Conservation (phyloP, 1,139 yeast genomes). For the Kurtzmaniella quercitrusa region DNA sequence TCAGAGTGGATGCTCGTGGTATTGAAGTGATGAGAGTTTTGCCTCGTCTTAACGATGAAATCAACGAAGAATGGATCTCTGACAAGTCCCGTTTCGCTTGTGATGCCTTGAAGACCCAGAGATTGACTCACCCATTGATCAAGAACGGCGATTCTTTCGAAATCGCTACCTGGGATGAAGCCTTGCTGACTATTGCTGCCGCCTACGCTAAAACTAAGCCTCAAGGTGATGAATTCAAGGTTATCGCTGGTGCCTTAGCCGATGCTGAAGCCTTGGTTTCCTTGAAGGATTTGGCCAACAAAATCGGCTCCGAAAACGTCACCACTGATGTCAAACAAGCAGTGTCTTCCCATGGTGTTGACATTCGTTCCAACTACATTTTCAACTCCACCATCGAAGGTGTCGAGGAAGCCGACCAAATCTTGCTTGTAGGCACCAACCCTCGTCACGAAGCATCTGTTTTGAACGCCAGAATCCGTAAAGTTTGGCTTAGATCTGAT, state of each 20-base stretch:
- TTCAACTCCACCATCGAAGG: conserved; percentile 81
- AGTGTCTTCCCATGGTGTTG: conserved; percentile 68
- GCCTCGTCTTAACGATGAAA: conserved; percentile 82
- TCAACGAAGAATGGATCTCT: conserved; percentile 90
- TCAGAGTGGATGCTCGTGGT: conserved; percentile 85
- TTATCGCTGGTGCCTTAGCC: conserved; percentile 74
- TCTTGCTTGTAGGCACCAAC: conserved; percentile 76
- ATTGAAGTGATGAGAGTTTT: conserved; percentile 84
- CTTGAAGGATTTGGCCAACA: conserved; percentile 73
- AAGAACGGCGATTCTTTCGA: conserved; percentile 69
- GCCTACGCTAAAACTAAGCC: conserved; percentile 60
- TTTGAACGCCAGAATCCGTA: conserved; percentile 79
- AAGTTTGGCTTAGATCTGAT: conserved; percentile 70
- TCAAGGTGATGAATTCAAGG: conserved; percentile 70
- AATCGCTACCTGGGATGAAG: conserved; percentile 86
- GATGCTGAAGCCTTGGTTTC: conserved; percentile 85
- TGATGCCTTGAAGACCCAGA: conserved; percentile 83
- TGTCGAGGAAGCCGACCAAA: conserved; percentile 77
- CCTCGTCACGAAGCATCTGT: conserved; percentile 93
- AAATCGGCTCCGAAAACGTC: conserved; percentile 76
- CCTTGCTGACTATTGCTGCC: conserved; percentile 64
- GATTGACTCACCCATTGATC: conserved; percentile 77
- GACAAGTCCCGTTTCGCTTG: conserved; percentile 85
- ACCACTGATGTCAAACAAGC: conserved; percentile 64
- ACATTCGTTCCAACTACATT: conserved; percentile 73